These are phyloP conservation scores for Mycena venus DNA, from an alignment of 768 basidiomycete species.

Conservation along the genomic window DNA sequence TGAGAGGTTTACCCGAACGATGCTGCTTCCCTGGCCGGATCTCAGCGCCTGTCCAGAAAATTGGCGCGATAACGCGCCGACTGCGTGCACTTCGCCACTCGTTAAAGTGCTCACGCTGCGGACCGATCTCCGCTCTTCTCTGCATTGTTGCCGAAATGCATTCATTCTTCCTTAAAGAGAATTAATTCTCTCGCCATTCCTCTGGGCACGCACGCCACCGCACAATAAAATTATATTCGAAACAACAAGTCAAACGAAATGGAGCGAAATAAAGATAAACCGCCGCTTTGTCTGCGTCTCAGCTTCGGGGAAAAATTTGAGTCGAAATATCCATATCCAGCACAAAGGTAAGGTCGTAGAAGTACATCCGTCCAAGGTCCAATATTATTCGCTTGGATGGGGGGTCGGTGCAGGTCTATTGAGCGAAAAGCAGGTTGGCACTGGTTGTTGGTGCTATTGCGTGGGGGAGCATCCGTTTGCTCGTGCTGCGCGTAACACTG, in stretches of 20 bases:
- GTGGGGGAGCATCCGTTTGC: slow-evolving; percentile 12
- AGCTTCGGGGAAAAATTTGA: not conserved
- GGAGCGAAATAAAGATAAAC: not conserved
- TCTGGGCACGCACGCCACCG: not conserved
- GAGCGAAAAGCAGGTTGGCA: not conserved
- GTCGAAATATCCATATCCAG: not conserved
- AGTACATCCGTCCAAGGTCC: too few relatives aligned
- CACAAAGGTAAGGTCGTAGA: too few relatives aligned
- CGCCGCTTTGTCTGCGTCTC: not conserved
- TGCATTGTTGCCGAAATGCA: not conserved
- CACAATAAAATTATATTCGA: not conserved
- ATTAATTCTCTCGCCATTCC: not conserved
- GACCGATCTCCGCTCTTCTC: not conserved
- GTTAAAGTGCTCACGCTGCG: not conserved
- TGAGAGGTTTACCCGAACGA: slow-evolving; percentile 1
- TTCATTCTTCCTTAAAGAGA: not conserved
- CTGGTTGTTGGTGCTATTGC: not conserved
- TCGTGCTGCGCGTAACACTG: slow-evolving; percentile 1
- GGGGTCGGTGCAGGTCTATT: not conserved
- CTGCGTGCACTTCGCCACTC: not conserved
- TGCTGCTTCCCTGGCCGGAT: not conserved
- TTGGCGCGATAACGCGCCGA: slow-evolving; percentile 8
- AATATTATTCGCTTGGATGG: not conserved
- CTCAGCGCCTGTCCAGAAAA: not conserved
- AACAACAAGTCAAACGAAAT: not conserved